Conservation (phyloP, 208 protist genomes). For the Leishmania gerbilli region DNA sequence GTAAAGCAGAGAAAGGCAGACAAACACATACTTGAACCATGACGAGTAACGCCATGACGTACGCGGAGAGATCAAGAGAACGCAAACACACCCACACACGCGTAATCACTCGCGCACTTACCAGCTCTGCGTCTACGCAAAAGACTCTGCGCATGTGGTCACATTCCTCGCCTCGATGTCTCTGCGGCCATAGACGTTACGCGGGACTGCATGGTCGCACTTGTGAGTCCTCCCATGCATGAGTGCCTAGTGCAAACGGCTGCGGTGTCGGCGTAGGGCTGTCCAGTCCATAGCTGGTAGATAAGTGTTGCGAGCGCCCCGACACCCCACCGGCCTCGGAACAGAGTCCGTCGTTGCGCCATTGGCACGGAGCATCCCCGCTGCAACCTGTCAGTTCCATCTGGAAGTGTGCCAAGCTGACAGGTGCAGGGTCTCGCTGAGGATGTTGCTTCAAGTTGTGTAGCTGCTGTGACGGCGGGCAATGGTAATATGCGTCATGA, state of each 20-base stretch:
- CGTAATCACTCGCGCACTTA: background rate
- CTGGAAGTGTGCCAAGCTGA: background rate
- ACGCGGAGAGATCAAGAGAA: no score
- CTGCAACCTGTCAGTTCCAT: background rate
- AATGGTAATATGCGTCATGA: background rate
- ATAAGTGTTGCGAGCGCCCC: constrained; percentile 21
- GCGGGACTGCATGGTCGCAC: constrained; percentile 9
- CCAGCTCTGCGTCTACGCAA: background rate
- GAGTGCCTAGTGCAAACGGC: background rate
- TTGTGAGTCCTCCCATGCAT: constrained; percentile 10
- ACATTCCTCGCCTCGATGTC: background rate
- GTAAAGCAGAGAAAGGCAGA: background rate
- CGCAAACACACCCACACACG: background rate
- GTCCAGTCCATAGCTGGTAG: constrained; percentile 22
- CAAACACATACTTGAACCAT: background rate
- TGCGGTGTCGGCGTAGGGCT: constrained; percentile 19
- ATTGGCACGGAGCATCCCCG: background rate
- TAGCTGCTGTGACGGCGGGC: background rate
- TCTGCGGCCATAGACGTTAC: background rate
- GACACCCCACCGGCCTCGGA: constrained; percentile 22
- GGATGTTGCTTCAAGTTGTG: background rate
- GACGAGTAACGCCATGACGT: no score
- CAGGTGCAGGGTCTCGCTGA: background rate
- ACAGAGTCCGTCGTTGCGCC: background rate
- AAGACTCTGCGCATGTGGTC: background rate